A percentile compares a stretch with the other conserved stretches of the same genome.
Evolutionary conservation across 2,329 filamentous ascomycete genomes (phyloP).

Genomic region (Aspergillus chevalieri): DNA sequence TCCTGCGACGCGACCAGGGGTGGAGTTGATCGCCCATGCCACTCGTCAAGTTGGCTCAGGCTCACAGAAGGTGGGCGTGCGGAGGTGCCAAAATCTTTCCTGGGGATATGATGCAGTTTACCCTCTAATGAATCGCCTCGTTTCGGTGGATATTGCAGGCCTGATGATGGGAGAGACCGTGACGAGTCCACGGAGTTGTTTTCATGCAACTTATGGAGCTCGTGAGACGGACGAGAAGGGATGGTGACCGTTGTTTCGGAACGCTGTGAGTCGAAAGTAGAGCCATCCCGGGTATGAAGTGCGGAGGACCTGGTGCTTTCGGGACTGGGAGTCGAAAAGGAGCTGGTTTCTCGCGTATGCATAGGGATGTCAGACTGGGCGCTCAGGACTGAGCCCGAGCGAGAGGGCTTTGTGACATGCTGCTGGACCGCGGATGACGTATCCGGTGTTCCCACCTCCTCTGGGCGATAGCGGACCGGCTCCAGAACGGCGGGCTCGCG

Average conservation of each 20-base stretch:
- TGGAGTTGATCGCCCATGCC: slow-evolving; percentile 15
- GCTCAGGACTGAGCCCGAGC: slow-evolving; percentile 41
- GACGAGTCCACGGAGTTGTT: slow-evolving; percentile 42
- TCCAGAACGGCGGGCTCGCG: slow-evolving; percentile 53
- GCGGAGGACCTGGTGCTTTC: slow-evolving; percentile 18
- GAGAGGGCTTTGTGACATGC: slow-evolving; percentile 65
- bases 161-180: slow-evolving; percentile 27
- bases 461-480: slow-evolving; percentile 22
- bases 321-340: slow-evolving; percentile 32
- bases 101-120: slow-evolving; percentile 49
- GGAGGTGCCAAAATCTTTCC: slow-evolving; percentile 55
- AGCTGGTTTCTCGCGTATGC: slow-evolving; percentile 36
- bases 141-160: slow-evolving; percentile 41
- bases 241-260: slow-evolving; percentile 22
- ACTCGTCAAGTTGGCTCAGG: slow-evolving; percentile 27
- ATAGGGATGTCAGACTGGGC: slow-evolving; percentile 36
- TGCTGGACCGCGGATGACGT: slow-evolving; percentile 54
- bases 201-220: slow-evolving; percentile 51
- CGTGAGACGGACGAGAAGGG: slow-evolving; percentile 52
- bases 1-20: background rate
- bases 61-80: slow-evolving; percentile 26
- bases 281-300: slow-evolving; percentile 27
- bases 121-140: slow-evolving; percentile 57
- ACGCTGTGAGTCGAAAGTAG: slow-evolving; percentile 24
- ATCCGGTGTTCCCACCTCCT: slow-evolving; percentile 21